These are phyloP conservation scores for Zygosaccharomyces bailii DNA, from an alignment of 805 yeast genomes.

Conservation along the genomic window DNA sequence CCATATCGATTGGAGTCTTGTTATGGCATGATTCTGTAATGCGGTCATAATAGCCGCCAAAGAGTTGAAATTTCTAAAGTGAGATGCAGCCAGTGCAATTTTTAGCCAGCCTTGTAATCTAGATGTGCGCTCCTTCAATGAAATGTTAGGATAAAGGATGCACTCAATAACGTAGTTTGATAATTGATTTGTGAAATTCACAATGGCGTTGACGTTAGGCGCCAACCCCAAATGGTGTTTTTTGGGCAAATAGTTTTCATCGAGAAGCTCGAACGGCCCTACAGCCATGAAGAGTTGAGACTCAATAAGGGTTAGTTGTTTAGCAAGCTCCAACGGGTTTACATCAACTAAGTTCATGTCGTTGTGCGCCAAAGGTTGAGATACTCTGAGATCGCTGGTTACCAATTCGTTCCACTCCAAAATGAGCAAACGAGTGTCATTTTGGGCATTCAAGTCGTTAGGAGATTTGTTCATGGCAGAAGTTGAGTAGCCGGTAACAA, in stretches of 20 bases:
- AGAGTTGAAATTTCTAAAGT: conserved; percentile 72
- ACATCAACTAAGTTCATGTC: conserved; percentile 39
- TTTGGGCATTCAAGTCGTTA: conserved; percentile 8
- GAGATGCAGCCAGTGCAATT: conserved; percentile 66
- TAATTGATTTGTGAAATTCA: conserved; percentile 66
- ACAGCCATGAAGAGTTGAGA: conserved; percentile 61
- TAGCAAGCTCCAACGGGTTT: conserved; percentile 72
- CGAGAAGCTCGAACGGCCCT: conserved; percentile 61
- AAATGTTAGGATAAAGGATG: conserved; percentile 49
- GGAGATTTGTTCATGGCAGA: background rate
- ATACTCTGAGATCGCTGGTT: background rate
- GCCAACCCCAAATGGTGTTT: conserved; percentile 56
- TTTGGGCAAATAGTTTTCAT: conserved; percentile 59
- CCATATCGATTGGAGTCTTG: conserved; percentile 63
- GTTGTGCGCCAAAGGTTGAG: conserved; percentile 14
- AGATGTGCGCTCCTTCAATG: conserved; percentile 48
- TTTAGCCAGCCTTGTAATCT: conserved; percentile 69
- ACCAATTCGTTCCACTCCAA: conserved; percentile 14
- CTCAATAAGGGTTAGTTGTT: conserved; percentile 71
- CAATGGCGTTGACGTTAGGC: conserved; percentile 58
- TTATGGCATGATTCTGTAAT: conserved; percentile 66
- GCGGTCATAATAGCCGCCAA: conserved; percentile 76
- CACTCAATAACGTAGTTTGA: conserved; percentile 73
- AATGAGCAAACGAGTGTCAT: conserved; percentile 11
- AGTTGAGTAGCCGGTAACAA: background rate